Evolutionary conservation across 352 stramenopile species (phyloP).

Genomic region (Pythium guiyangense): DNA sequence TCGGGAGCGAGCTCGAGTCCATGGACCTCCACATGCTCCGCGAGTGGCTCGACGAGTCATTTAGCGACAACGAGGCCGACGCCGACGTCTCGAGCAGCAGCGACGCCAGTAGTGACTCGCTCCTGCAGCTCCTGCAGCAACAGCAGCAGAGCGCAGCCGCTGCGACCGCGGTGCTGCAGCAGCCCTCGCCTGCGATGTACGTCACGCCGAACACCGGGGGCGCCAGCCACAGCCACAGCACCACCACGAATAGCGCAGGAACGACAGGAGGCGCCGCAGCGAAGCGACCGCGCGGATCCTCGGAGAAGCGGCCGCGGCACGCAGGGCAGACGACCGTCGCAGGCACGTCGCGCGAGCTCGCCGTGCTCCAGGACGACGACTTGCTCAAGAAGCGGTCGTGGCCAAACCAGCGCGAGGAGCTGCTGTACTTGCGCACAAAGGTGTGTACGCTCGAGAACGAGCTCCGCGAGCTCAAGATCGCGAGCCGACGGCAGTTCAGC

Average conservation of each 20-base stretch:
- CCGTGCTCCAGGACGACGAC: not conserved
- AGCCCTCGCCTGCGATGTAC: not conserved
- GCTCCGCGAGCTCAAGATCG: constrained; percentile 14
- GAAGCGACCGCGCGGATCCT: constrained; percentile 1
- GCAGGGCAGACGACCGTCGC: not conserved
- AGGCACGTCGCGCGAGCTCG: not conserved
- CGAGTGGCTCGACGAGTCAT: constrained; percentile 14
- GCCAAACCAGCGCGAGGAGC: constrained; percentile 17
- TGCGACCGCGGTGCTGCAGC: not conserved
- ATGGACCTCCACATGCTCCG: constrained; percentile 15
- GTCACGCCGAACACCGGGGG: not conserved
- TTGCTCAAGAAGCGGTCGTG: constrained; percentile 8
- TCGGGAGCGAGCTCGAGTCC: constrained; percentile 7
- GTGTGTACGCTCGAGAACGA: constrained; percentile 16
- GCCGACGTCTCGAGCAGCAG: constrained; percentile 7
- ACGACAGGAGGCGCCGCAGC: not conserved
- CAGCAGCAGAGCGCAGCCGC: not conserved
- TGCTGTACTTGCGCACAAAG: constrained; percentile 13
- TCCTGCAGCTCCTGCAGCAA: constrained; percentile 10
- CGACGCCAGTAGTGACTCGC: constrained; percentile 5
- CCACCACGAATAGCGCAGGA: not conserved
- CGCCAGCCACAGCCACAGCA: not conserved
- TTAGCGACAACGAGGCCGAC: constrained; percentile 10
- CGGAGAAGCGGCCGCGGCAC: not conserved
- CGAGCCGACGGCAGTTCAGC: constrained; percentile 11